Evolutionary conservation across 2,329 filamentous ascomycete species (phyloP).

Genomic region (Hyphodiscus sp.): DNA sequence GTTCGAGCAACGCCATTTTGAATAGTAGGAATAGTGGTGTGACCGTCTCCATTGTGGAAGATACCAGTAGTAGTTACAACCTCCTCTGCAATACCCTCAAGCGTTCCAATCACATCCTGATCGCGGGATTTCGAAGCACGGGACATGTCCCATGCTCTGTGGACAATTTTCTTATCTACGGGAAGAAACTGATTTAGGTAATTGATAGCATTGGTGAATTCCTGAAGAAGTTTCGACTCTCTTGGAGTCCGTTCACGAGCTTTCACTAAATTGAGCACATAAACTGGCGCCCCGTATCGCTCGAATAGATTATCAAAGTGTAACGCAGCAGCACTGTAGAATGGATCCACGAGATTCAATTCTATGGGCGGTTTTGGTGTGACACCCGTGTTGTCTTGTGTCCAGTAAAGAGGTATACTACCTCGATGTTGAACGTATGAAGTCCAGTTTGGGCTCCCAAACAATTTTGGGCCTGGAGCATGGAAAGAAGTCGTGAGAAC

Average conservation of each 20-base stretch:
- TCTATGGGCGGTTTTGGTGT: slow-evolving; percentile 96
- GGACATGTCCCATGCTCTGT: slow-evolving; percentile 98
- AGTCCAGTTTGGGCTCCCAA: slow-evolving; percentile 84
- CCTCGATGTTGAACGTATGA: slow-evolving; percentile 96
- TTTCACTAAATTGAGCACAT: slow-evolving; percentile 88
- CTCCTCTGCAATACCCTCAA: slow-evolving; percentile 84
- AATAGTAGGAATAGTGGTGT: slow-evolving; percentile 57
- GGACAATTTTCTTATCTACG: slow-evolving; percentile 74
- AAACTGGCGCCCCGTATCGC: slow-evolving; percentile 86
- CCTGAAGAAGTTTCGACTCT: slow-evolving; percentile 82
- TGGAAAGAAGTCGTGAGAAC: slow-evolving; percentile 94
- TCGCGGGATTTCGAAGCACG: slow-evolving; percentile 86
- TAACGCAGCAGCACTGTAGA: slow-evolving; percentile 84
- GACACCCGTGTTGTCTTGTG: slow-evolving; percentile 90
- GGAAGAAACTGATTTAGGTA: slow-evolving; percentile 96
- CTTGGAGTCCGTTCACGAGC: slow-evolving; percentile 79
- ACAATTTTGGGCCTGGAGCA: slow-evolving; percentile 76
- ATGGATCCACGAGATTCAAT: slow-evolving; percentile 90
- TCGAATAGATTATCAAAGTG: slow-evolving; percentile 95
- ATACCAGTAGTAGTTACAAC: slow-evolving; percentile 83
- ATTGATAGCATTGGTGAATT: slow-evolving; percentile 79
- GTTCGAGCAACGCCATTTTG: slow-evolving; percentile 93
- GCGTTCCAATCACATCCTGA: slow-evolving; percentile 86
- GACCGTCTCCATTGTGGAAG: slow-evolving; percentile 83
- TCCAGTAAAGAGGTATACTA: slow-evolving; percentile 96